Conservation (phyloP, 169 alveolate species). For the Babesia divergens region DNA sequence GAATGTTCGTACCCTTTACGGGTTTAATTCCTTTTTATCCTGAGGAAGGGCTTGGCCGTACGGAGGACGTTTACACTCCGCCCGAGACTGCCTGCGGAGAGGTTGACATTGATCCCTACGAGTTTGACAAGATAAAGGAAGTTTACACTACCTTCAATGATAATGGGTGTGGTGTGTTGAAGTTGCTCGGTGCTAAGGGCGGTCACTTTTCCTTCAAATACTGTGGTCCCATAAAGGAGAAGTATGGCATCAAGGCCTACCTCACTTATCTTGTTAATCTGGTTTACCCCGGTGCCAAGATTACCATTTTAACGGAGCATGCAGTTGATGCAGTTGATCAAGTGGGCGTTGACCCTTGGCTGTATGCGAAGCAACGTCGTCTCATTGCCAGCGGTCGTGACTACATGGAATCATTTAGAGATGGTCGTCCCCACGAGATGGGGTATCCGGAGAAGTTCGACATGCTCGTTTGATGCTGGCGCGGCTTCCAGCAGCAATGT, state of each 20-base stretch:
- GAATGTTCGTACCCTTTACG: constrained; percentile 48
- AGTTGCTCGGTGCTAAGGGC: constrained; percentile 65
- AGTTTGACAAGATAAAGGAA: constrained; percentile 57
- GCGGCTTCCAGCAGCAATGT: not conserved
- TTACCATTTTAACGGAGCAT: constrained; percentile 50
- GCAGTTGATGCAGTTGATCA: constrained; percentile 10
- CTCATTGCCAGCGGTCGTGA: constrained; percentile 52
- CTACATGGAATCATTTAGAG: constrained; percentile 37
- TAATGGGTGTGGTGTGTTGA: constrained; percentile 67
- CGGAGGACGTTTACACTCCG: constrained; percentile 66
- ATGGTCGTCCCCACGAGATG: constrained; percentile 48
- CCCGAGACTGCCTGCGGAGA: constrained; percentile 72
- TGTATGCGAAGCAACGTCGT: constrained; percentile 51
- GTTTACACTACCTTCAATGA: constrained; percentile 67
- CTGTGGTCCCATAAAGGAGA: constrained; percentile 60
- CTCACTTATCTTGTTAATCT: constrained; percentile 33
- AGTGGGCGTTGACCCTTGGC: constrained; percentile 52
- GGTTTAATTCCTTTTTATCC: constrained; percentile 32
- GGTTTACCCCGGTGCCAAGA: constrained; percentile 63
- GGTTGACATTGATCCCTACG: constrained; percentile 64
- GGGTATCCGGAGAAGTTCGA: constrained; percentile 50
- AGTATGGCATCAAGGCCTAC: constrained; percentile 61
- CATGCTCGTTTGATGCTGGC: constrained; percentile 24
- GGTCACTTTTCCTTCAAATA: constrained; percentile 67
- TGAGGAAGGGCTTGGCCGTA: constrained; percentile 69